These are phyloP conservation scores for Emericellopsis cladophorae DNA, from an alignment of 2,329 filamentous ascomycete genomes.

Conservation along the genomic window DNA sequence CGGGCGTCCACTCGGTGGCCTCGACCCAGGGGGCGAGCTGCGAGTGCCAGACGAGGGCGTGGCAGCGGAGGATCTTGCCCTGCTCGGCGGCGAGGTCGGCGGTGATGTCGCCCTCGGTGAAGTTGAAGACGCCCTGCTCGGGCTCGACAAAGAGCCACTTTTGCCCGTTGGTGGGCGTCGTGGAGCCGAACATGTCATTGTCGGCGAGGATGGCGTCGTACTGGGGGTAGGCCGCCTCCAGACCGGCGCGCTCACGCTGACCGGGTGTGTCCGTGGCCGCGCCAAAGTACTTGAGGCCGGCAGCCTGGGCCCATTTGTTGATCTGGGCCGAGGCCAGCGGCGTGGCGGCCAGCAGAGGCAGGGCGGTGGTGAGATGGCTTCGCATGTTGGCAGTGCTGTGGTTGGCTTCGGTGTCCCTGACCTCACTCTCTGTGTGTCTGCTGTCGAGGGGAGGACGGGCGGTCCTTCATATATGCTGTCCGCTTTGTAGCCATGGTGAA, in stretches of 20 bases:
- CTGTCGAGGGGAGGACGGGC: too few relatives aligned
- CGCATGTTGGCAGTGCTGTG: slow-evolving; percentile 1
- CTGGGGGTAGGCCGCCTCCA: slow-evolving; percentile 32
- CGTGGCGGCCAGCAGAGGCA: slow-evolving; percentile 14
- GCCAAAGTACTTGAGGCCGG: slow-evolving; percentile 47
- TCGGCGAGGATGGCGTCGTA: slow-evolving; percentile 43
- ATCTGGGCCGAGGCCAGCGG: slow-evolving; percentile 24
- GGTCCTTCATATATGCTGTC: neutral
- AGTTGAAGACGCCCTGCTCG: slow-evolving; percentile 44
- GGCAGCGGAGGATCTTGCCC: slow-evolving; percentile 41
- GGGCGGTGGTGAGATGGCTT: neutral
- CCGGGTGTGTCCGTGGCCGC: slow-evolving; percentile 42
- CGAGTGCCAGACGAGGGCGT: slow-evolving; percentile 40
- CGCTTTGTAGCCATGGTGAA: neutral
- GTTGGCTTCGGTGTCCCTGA: neutral
- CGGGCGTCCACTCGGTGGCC: slow-evolving; percentile 37
- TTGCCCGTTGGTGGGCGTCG: slow-evolving; percentile 47
- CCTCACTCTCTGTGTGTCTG: neutral
- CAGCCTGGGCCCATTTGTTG: slow-evolving; percentile 33
- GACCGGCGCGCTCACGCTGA: slow-evolving; percentile 27
- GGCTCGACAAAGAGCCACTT: slow-evolving; percentile 51
- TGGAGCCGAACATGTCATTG: slow-evolving; percentile 44
- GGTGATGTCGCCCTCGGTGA: slow-evolving; percentile 40
- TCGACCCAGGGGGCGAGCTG: slow-evolving; percentile 16
- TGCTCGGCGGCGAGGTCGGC: slow-evolving; percentile 26